Evolutionary conservation across 371 early-diverging fungal genomes (phyloP).

Genomic region (Rhizopus sp.): DNA sequence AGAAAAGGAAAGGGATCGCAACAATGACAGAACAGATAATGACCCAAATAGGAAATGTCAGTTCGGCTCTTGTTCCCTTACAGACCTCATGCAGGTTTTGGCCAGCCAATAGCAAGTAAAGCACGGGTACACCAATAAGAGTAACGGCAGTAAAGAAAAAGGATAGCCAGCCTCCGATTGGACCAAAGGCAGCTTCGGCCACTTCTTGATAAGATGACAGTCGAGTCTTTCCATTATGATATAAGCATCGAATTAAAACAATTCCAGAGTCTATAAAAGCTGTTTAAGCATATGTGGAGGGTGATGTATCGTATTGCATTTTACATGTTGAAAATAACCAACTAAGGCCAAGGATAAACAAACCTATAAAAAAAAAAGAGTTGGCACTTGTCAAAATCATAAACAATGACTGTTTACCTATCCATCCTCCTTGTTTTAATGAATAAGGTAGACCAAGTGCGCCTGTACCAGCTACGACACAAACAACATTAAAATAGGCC

Average conservation of each 20-base stretch:
- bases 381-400: neutral
- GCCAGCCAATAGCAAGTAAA: constrained; percentile 76
- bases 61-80: constrained; percentile 26
- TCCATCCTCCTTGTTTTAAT: constrained; percentile 80
- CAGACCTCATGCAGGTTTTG: constrained; percentile 56
- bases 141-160: constrained; percentile 68
- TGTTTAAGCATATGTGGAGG: constrained; percentile 35
- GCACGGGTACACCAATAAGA: constrained; percentile 66
- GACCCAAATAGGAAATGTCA: constrained; percentile 59
- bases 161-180: constrained; percentile 58
- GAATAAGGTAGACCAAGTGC: constrained; percentile 84
- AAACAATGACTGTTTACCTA: constrained; percentile 36
- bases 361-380: constrained; percentile 25
- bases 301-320: neutral
- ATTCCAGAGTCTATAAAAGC: constrained; percentile 58
- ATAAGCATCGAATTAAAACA: constrained; percentile 74
- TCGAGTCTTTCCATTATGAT: constrained; percentile 57
- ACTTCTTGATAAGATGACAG: constrained; percentile 55
- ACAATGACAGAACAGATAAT: constrained; percentile 63
- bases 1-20: constrained; percentile 67
- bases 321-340: constrained; percentile 48
- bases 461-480: constrained; percentile 87
- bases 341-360: constrained; percentile 40
- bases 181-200: constrained; percentile 67
- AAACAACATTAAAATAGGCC: constrained; percentile 68